Evolutionary conservation across 2,329 filamentous ascomycete genomes (phyloP).

Genomic region (Colletotrichum camelliae): DNA sequence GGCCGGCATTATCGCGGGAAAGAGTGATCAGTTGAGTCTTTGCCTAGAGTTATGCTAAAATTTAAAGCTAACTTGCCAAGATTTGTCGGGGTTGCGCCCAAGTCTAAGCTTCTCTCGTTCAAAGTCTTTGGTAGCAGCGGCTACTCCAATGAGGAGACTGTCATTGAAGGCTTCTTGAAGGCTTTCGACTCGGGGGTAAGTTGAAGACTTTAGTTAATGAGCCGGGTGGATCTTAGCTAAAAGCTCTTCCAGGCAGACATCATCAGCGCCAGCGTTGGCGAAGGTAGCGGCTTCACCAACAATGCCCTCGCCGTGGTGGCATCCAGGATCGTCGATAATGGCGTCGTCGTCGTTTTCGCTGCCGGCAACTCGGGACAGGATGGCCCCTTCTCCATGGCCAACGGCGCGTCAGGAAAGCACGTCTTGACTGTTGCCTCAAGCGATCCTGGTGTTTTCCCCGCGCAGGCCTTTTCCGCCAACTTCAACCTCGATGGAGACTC

Average conservation of each 20-base stretch:
- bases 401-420: slow-evolving; percentile 43
- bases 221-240: background rate
- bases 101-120: slow-evolving; percentile 30
- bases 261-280: slow-evolving; percentile 46
- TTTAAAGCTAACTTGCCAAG: background rate
- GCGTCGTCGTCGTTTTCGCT: slow-evolving; percentile 55
- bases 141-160: slow-evolving; percentile 14
- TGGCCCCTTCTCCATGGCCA: slow-evolving; percentile 51
- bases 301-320: slow-evolving; percentile 48
- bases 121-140: slow-evolving; percentile 28
- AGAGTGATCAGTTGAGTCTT: slow-evolving; percentile 19
- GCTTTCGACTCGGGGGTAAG: slow-evolving; percentile 37
- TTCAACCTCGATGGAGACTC: background rate
- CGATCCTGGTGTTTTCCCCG: background rate
- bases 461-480: background rate
- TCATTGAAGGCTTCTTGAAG: slow-evolving; percentile 38
- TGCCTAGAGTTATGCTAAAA: background rate
- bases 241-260: slow-evolving; percentile 32
- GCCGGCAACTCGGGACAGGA: slow-evolving; percentile 55
- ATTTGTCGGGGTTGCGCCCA: slow-evolving; percentile 30
- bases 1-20: slow-evolving; percentile 34
- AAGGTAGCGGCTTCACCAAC: slow-evolving; percentile 41
- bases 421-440: slow-evolving; percentile 48
- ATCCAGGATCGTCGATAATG: slow-evolving; percentile 46
- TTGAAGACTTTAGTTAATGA: rapidly evolving